phyloP scores from a whole-genome alignment of 2,329 filamentous ascomycete genomes.

The Aspergillus thermomutatus region DNA sequence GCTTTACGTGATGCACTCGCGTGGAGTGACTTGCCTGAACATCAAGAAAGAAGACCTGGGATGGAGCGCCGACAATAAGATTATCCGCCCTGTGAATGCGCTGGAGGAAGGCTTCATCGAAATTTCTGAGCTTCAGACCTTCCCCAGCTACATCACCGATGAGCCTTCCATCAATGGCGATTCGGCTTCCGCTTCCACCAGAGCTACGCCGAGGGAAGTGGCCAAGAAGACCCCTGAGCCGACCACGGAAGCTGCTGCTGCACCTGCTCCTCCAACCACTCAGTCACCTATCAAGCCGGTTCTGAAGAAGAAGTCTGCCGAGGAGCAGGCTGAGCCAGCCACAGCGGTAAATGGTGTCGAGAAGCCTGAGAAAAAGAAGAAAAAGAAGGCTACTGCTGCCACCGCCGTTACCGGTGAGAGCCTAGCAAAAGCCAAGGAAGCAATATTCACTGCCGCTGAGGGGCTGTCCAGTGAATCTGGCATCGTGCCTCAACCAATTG shows the following conservation, averaged over 20 bases:
- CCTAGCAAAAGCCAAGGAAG: conserved; percentile 46
- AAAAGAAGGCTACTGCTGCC: conserved; percentile 48
- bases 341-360: conserved; percentile 40
- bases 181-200: conserved; percentile 29
- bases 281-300: conserved; percentile 40
- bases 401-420: conserved; percentile 37
- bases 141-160: conserved; percentile 41
- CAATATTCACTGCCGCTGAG: conserved; percentile 15
- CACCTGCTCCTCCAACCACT: conserved; percentile 24
- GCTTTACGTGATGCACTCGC: conserved; percentile 95
- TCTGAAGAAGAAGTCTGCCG: conserved; percentile 40
- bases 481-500: conserved; percentile 5
- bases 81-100: conserved; percentile 74
- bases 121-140: conserved; percentile 63
- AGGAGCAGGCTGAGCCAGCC: conserved; percentile 29
- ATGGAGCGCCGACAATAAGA: conserved; percentile 87
- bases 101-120: conserved; percentile 69
- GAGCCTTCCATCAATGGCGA: conserved; percentile 48
- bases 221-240: conserved; percentile 38
- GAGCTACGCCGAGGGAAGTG: conserved; percentile 39
- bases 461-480: conserved; percentile 7
- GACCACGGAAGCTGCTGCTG: conserved; percentile 19
- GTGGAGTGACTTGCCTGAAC: conserved; percentile 85
- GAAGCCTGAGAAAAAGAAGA: conserved; percentile 70
- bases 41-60: conserved; percentile 88